Conservation (phyloP, 306 rosid species). For the Cicer pinnatifidum region DNA sequence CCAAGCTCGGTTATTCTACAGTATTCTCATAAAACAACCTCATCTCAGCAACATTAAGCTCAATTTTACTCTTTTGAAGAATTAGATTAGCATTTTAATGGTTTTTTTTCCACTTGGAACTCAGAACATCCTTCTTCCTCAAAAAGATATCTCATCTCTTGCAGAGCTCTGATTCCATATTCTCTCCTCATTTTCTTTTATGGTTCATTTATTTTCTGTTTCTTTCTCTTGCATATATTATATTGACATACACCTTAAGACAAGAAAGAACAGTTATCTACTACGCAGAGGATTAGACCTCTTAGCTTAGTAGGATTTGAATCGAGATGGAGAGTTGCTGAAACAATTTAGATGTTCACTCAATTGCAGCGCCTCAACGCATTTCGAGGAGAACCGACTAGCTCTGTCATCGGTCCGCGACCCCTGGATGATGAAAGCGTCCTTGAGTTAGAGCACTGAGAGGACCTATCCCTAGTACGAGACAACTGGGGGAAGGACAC, state of each 20-base stretch:
- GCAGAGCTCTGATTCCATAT: background rate
- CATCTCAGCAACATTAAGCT: conserved; percentile 30
- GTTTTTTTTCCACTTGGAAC: conserved; percentile 6
- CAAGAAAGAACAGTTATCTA: background rate
- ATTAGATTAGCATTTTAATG: conserved; percentile 17
- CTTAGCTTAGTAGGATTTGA: no score
- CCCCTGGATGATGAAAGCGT: no score
- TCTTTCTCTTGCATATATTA: conserved; percentile 12
- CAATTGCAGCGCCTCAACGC: background rate
- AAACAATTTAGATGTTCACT: background rate
- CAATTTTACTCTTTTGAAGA: conserved; percentile 25
- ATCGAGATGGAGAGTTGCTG: background rate
- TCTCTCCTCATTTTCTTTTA: conserved; percentile 21
- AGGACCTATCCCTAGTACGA: no score
- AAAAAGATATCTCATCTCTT: conserved; percentile 15
- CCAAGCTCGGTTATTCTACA: conserved; percentile 19
- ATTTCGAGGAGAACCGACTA: background rate
- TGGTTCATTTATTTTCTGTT: conserved; percentile 2
- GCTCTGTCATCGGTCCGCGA: background rate
- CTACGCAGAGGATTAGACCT: no score
- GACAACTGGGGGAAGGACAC: no score
- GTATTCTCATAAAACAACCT: conserved; percentile 33
- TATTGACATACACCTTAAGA: conserved; percentile 14
- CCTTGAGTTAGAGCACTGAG: no score
- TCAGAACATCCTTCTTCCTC: conserved; percentile 13